Base-by-base conservation (phyloP, 208 protist species). In the Leishmania mexicana region DNA sequence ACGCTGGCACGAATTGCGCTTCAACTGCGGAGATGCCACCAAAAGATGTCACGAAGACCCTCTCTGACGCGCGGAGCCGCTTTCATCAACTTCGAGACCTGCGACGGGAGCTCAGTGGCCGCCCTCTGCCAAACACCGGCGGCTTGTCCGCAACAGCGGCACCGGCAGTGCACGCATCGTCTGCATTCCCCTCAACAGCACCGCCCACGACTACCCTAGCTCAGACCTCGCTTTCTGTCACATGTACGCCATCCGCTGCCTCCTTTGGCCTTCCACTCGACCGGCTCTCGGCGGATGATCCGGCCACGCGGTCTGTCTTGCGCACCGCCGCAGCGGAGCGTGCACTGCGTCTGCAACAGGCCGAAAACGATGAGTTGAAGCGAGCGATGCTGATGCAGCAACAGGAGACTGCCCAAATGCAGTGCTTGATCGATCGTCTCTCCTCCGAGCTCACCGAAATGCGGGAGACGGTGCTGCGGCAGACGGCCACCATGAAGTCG, bases 341-440 rank as follows among this genome's bases (percentile, higher is more conserved):
- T 8, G 88, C 87, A 5, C 81, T 95, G 75, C 74, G 75, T 1
- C 74, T 77, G 31, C 86, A 93, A 40, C 90, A 90, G 62, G 38
- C 49, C 17, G 90, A 95, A 78, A 91, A 93, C 72, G 89, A 96
- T 71, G 81, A 62, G 42, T 81, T 95, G 42, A 89, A 90, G 76
- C 78, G 80, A 1, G 74, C 45, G 0, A 79, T 92, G 24, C 31
- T 93, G 0, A 79, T 68, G 1, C 84, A 86, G 62, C 83, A 64
- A 19, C 76, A 71, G 28, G 84, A 93, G 79, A 77, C 84, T 35
- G 83, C 81, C 40, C 62, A 60, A 51, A 65, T 95, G 68, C 78
- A 84, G 40, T 58, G n/a, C 13, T 68, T 90, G n/a, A 81, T 95
- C 11, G 79, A 83, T 42, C 82, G 84, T n/a, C 88, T 96, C 38